Conservation (phyloP, 2,329 filamentous ascomycete genomes). For the Ophiostoma populinum region DNA sequence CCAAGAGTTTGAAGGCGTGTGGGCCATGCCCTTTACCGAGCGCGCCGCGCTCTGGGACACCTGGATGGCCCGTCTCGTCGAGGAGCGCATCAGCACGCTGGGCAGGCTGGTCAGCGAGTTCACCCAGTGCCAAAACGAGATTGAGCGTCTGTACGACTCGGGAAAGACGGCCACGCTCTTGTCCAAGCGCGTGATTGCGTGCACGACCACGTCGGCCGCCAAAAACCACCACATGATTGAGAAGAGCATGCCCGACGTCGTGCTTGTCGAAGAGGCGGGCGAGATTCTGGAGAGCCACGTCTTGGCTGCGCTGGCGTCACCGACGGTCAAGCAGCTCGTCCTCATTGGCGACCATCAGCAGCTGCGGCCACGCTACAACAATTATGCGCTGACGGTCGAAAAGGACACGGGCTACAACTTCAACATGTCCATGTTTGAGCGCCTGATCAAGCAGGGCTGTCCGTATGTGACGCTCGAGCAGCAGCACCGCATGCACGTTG, state of each 20-base stretch:
- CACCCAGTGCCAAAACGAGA: slow-evolving; percentile 22
- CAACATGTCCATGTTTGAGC: slow-evolving; percentile 52
- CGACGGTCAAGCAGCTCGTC: slow-evolving; percentile 42
- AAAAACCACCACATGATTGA: slow-evolving; percentile 39
- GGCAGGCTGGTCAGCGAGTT: slow-evolving; percentile 21
- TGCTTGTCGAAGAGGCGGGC: slow-evolving; percentile 56
- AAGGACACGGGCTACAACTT: slow-evolving; percentile 48
- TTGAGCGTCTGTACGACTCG: slow-evolving; percentile 28
- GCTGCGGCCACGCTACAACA: slow-evolving; percentile 48
- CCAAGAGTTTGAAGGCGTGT: slow-evolving; percentile 23
- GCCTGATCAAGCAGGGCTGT: slow-evolving; percentile 39
- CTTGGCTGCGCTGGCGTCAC: slow-evolving; percentile 35
- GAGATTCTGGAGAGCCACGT: slow-evolving; percentile 56
- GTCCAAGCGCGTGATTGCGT: slow-evolving; percentile 45
- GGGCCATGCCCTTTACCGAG: slow-evolving; percentile 26
- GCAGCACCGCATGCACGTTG: slow-evolving; percentile 53
- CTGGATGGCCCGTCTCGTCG: slow-evolving; percentile 28
- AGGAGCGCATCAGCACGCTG: slow-evolving; percentile 32
- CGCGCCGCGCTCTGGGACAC: slow-evolving; percentile 20
- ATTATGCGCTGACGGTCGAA: slow-evolving; percentile 43
- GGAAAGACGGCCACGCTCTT: slow-evolving; percentile 26
- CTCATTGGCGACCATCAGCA: slow-evolving; percentile 62
- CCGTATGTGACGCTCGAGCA: slow-evolving; percentile 34
- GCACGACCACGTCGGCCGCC: slow-evolving; percentile 54
- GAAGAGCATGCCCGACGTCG: slow-evolving; percentile 35